Evolutionary conservation across 192 early-diverging fungal genomes (phyloP).

Genomic region (Neocallimastix lanati): DNA sequence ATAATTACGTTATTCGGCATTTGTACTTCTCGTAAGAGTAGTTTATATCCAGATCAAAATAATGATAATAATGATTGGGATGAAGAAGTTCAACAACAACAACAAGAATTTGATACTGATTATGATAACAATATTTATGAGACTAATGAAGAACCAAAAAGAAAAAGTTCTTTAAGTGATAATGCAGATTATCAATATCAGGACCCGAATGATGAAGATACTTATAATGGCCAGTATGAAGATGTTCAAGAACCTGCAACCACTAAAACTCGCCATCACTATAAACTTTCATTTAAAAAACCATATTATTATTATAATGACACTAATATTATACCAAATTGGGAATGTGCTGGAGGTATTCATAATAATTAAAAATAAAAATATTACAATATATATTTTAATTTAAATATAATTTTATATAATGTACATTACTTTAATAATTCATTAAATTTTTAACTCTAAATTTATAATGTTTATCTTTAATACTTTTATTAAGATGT

Average conservation of each 20-base stretch:
- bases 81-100: not conserved
- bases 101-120: not conserved
- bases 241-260: not conserved
- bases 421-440: too few relatives aligned
- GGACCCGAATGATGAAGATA: not conserved
- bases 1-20: not conserved
- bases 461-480: too few relatives aligned
- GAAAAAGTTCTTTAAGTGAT: not conserved
- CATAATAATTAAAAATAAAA: too few relatives aligned
- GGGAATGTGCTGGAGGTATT: not conserved
- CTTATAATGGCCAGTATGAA: too few relatives aligned
- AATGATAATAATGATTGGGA: not conserved
- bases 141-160: not conserved
- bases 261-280: not conserved
- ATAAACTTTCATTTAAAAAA: not conserved
- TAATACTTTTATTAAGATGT: not conserved
- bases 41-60: not conserved
- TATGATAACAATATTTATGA: not conserved
- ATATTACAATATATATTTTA: too few relatives aligned
- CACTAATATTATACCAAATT: not conserved
- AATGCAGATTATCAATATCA: not conserved
- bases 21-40: not conserved
- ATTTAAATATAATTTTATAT: too few relatives aligned
- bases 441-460: too few relatives aligned
- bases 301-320: not conserved